Evolutionary conservation across 108 stramenopile genomes (phyloP).

Genomic region (Pseudonitzschia multistriata): DNA sequence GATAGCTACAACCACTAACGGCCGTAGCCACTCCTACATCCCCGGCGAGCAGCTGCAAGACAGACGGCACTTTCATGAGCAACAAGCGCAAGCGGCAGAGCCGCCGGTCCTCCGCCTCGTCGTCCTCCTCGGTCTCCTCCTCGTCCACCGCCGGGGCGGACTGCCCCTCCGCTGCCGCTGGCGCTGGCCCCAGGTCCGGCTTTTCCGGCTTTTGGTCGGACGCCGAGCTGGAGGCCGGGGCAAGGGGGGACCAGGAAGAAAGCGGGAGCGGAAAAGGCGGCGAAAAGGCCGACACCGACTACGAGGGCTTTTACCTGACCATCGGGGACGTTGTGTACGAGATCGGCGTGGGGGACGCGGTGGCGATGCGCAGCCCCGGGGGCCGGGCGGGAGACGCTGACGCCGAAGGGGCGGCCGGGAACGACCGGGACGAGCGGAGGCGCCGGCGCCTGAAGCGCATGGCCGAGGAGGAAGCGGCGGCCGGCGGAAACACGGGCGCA

Average conservation of each 20-base stretch:
- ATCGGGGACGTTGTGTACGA: constrained; percentile 26
- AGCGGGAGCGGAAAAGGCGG: not conserved
- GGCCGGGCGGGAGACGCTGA: not conserved
- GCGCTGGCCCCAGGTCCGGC: not conserved
- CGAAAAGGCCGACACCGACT: constrained; percentile 1
- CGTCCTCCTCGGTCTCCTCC: not conserved
- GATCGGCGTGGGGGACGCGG: constrained; percentile 52
- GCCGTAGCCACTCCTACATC: not conserved
- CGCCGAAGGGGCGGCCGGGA: not conserved
- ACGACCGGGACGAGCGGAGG: not conserved
- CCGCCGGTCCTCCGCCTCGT: not conserved
- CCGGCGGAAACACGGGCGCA: not conserved
- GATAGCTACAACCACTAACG: no score
- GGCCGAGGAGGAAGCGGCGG: not conserved
- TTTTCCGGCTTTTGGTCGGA: constrained; percentile 20
- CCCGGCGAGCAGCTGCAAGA: not conserved
- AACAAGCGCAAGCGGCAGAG: not conserved
- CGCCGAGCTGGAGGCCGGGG: not conserved
- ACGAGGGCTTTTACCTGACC: constrained; percentile 22
- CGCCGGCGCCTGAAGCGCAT: not conserved
- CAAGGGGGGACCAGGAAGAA: not conserved
- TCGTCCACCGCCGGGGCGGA: not conserved
- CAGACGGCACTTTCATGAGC: not conserved
- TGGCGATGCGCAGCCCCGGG: constrained; percentile 42
- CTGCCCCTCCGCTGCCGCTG: no score